Percentiles rank a stretch among this genome's conserved stretches.
phyloP scores from a whole-genome alignment of 2,329 filamentous ascomycete genomes.

The Colletotrichum cuscutae region DNA sequence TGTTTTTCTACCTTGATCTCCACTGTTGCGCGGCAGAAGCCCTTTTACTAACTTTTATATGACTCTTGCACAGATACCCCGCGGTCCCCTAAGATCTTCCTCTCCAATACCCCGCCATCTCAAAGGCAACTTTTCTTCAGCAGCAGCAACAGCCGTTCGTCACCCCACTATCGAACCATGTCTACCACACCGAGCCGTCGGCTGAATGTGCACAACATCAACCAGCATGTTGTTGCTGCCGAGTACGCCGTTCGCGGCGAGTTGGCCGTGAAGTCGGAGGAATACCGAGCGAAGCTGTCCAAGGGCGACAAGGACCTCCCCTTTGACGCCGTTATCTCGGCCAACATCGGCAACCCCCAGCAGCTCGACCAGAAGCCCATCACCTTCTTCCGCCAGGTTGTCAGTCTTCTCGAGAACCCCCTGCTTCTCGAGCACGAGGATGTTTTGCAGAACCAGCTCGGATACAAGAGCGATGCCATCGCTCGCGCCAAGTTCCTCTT shows the following conservation, averaged over 20 bases:
- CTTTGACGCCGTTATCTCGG: conserved; percentile 91
- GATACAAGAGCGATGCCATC: conserved; percentile 91
- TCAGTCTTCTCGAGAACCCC: conserved; percentile 93
- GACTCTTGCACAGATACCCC: conserved; percentile 36
- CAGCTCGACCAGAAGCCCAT: conserved; percentile 99
- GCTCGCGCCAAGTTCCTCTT: conserved; percentile 84
- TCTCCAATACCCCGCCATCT: conserved; percentile 34
- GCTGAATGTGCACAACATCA: conserved; percentile 89
- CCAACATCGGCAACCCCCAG: conserved; percentile 99
- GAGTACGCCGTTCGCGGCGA: conserved; percentile 98
- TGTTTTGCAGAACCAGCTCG: conserved; percentile 78
- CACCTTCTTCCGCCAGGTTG: conserved; percentile 97
- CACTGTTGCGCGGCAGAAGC: conserved; percentile 25
- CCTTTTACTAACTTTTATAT: conserved; percentile 34
- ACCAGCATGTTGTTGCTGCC: conserved; percentile 85
- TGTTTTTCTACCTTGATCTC: conserved; percentile 20
- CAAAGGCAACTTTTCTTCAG: conserved; percentile 34
- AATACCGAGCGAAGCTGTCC: conserved; percentile 81
- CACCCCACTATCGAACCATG: conserved; percentile 44
- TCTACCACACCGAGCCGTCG: conserved; percentile 50
- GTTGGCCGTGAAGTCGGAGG: conserved; percentile 91
- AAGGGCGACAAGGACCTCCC: conserved; percentile 73
- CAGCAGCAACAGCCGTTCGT: conserved; percentile 28
- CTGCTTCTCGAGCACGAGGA: conserved; percentile 83
- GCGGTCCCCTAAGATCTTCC: conserved; percentile 29